Evolutionary conservation across 306 rosid genomes (phyloP), one percentile per base, ranked within the genome.

Genomic region (Sicyos edulis): DNA sequence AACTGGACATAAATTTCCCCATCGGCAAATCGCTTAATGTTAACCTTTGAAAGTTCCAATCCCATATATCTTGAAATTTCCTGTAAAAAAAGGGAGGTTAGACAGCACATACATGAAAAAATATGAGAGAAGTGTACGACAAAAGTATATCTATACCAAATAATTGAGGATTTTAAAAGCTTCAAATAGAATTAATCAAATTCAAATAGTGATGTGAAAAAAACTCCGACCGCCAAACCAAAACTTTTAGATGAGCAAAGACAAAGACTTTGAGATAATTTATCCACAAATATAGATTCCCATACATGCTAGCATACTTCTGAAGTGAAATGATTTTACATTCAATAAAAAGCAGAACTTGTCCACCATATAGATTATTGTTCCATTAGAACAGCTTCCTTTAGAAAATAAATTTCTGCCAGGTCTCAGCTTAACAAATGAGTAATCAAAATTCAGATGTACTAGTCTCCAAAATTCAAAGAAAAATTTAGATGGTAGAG

Each of bases 41-140:
- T 81, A 76, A 91, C 78, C 88, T 89, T 85, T 21, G 92, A 93
- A 64, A 93, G 97, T 74, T 93, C 92, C 78, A 88, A 69, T 7
- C 96, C 99, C 96, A 93, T 93, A 81, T 89, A 86, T 82, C 96
- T 68, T 24, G 99, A 96, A 78, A 89, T 86, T 86, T 93, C 99
- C 97, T 93, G 72, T 16, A 12, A 74, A 17, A 71, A 45, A 59
- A 24, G 54, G 19, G 51, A 24, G 54, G 69, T 76, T 51, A 75
- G 74, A 50, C 72, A 52, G 22, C 58, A 70, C 45, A 70, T 10
- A 17, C 64, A 55, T 58, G 21, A 14, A 44, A 20, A 54, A 37
- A 6, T 56, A 8, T 42, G 54, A 73, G 53, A 54, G 34, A 34
- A 14, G 42, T 32, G 34, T 11, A 71, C 6, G 17, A 7, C 6